Conservation (phyloP, 2,329 filamentous ascomycete species). For the Diaporthe citri region DNA sequence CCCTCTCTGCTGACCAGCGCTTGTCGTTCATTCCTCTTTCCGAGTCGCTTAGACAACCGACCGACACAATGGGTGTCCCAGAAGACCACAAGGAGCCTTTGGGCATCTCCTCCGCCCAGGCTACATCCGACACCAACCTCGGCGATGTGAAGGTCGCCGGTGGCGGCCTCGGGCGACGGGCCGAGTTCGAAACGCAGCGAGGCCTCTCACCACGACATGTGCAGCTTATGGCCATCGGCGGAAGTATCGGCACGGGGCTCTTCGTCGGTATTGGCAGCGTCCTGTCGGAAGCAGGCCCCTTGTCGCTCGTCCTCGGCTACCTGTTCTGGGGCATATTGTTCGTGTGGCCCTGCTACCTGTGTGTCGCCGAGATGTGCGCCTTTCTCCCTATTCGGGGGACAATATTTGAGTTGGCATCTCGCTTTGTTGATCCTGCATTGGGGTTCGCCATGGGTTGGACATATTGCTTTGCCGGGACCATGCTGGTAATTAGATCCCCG, state of each 20-base stretch:
- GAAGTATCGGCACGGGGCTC: slow-evolving; percentile 60
- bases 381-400: slow-evolving; percentile 66
- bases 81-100: slow-evolving; percentile 17
- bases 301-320: slow-evolving; percentile 60
- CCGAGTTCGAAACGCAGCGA: slow-evolving; percentile 43
- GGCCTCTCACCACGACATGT: slow-evolving; percentile 56
- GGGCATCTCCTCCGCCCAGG: slow-evolving; percentile 21
- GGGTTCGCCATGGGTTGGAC: slow-evolving; percentile 65
- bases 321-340: slow-evolving; percentile 58
- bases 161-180: slow-evolving; percentile 29
- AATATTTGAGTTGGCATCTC: slow-evolving; percentile 65
- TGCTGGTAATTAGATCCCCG: slow-evolving; percentile 54
- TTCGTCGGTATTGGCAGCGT: slow-evolving; percentile 58
- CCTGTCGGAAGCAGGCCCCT: slow-evolving; percentile 56
- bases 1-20: no score
- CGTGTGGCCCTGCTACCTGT: slow-evolving; percentile 58
- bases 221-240: slow-evolving; percentile 63
- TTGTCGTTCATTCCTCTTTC: not conserved
- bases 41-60: not conserved
- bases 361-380: slow-evolving; percentile 69
- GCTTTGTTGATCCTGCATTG: slow-evolving; percentile 66
- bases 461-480: slow-evolving; percentile 59
- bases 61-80: slow-evolving; percentile 10
- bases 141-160: slow-evolving; percentile 18
- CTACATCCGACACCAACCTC: slow-evolving; percentile 13